phyloP scores from a whole-genome alignment of 108 stramenopile species.

The Conticribra guillardii region DNA sequence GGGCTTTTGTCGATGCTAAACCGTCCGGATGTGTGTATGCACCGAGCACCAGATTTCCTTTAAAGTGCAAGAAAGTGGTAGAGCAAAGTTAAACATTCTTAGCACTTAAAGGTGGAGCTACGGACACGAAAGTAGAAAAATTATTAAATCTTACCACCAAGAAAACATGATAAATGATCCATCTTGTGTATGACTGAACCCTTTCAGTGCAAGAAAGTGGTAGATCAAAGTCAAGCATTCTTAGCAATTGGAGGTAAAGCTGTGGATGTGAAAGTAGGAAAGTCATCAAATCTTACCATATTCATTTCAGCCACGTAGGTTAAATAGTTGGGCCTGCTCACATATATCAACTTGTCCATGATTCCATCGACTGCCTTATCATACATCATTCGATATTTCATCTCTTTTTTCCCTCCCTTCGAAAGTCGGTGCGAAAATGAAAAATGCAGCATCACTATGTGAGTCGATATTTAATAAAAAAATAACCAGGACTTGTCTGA shows the following conservation, averaged over 20 bases:
- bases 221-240: no score
- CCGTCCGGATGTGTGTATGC: slow-evolving; percentile 65
- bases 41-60: slow-evolving; percentile 61
- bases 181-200: slow-evolving; percentile 49
- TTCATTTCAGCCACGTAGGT: not conserved
- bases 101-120: no score
- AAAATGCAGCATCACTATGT: not conserved
- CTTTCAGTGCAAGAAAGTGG: not conserved
- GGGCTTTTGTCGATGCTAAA: slow-evolving; percentile 38
- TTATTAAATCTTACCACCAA: slow-evolving; percentile 70
- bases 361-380: slow-evolving; percentile 69
- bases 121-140: no score
- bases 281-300: no score
- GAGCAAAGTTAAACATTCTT: no score
- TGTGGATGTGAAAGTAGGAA: no score
- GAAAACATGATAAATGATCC: slow-evolving; percentile 83
- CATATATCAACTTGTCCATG: slow-evolving; percentile 43
- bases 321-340: slow-evolving; percentile 6
- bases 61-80: not conserved
- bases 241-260: no score
- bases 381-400: slow-evolving; percentile 56
- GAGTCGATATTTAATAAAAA: not conserved
- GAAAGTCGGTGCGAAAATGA: not conserved
- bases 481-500: no score
- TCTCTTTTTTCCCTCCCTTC: slow-evolving; percentile 61